Conservation (phyloP, 352 stramenopile genomes). For the Pythium sp. region DNA sequence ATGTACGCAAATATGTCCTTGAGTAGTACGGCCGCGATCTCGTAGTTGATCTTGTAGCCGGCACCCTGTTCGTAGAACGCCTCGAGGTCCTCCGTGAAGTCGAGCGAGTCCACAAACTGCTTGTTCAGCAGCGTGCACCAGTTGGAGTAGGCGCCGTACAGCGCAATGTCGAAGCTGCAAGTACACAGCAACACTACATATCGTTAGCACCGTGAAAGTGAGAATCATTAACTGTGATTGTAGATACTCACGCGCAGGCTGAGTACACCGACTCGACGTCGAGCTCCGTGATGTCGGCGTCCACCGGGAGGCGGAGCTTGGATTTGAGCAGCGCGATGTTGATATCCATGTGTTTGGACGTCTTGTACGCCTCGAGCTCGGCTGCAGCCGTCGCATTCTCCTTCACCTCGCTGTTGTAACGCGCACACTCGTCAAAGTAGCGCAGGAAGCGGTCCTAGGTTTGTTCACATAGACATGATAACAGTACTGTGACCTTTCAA, state of each 20-base stretch:
- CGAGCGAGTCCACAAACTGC: conserved; percentile 26
- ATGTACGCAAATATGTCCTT: conserved; percentile 35
- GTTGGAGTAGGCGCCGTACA: conserved; percentile 33
- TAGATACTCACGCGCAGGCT: conserved; percentile 38
- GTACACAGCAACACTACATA: conserved; percentile 12
- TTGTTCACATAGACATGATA: too few species aligned
- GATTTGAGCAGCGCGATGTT: conserved; percentile 19
- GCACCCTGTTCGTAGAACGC: conserved; percentile 44
- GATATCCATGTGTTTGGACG: conserved; percentile 21
- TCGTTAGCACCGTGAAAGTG: too few species aligned
- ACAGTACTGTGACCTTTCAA: background rate
- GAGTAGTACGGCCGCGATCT: conserved; percentile 43
- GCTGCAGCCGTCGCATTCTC: conserved; percentile 32
- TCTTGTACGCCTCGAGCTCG: conserved; percentile 30
- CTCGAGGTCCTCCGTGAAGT: conserved; percentile 46
- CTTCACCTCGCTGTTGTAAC: conserved; percentile 47
- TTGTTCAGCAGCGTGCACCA: conserved; percentile 47
- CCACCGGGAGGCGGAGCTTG: conserved; percentile 12
- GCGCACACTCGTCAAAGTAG: conserved; percentile 59
- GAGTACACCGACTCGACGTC: conserved; percentile 36
- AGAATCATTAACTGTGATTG: too few species aligned
- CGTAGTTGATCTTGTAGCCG: conserved; percentile 51
- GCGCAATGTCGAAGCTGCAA: conserved; percentile 43
- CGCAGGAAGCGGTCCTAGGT: conserved; percentile 43
- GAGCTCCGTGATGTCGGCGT: conserved; percentile 20